Conservation (phyloP, 176 grass and related monocot genomes). For the Saccharum officinarum region DNA sequence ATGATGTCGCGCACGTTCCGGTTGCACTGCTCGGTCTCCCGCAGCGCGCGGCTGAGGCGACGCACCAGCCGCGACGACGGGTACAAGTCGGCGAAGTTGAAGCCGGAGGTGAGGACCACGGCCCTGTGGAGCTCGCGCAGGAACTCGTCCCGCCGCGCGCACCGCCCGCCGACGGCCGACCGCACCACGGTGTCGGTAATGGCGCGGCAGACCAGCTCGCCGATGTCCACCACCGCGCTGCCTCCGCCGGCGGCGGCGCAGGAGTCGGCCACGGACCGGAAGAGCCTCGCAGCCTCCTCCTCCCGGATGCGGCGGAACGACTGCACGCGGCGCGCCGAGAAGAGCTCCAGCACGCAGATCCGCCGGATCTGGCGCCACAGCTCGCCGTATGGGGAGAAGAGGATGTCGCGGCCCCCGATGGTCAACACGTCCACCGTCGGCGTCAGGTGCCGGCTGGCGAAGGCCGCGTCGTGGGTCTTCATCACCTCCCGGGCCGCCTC, state of each 20-base stretch:
- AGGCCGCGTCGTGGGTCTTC: conserved; percentile 31
- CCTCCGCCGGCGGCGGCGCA: not conserved
- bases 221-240: not conserved
- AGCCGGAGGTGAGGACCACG: not conserved
- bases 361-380: conserved; percentile 40
- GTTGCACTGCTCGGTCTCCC: conserved; percentile 3
- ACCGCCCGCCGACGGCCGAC: conserved; percentile 1
- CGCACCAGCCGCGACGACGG: conserved; percentile 24
- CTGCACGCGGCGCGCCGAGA: conserved; percentile 32
- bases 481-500: conserved; percentile 38
- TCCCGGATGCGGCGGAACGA: conserved; percentile 24
- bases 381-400: conserved; percentile 48
- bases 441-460: conserved; percentile 26
- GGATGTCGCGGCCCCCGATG: not conserved
- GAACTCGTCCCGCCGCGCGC: conserved; percentile 39
- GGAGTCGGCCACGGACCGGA: conserved; percentile 16
- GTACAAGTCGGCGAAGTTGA: conserved; percentile 42
- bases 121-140: not conserved
- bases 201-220: not conserved
- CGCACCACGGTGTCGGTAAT: conserved; percentile 17
- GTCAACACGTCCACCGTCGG: conserved; percentile 1
- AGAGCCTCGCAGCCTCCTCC: conserved; percentile 10
- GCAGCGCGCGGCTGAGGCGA: not conserved
- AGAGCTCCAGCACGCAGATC: conserved; percentile 39
- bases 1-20: not conserved